Evolutionary conservation across 164 flowering plant genomes (phyloP).

Genomic region (Vitis cinerea): DNA sequence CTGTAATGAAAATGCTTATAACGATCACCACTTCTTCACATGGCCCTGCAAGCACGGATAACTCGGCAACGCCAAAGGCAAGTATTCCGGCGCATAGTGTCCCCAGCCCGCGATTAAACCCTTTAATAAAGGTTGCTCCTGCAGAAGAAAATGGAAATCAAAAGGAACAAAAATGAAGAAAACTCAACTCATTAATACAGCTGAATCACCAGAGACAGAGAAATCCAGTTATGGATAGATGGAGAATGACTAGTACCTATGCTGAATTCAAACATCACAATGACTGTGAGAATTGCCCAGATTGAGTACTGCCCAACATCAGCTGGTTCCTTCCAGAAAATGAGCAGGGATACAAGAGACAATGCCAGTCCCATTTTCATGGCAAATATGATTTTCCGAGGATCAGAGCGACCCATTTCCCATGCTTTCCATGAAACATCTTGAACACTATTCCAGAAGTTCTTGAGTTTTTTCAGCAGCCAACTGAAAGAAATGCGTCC

Average conservation of each 20-base stretch:
- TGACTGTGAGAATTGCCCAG: constrained; percentile 43
- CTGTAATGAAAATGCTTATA: constrained; percentile 34
- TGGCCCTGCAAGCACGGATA: constrained; percentile 23
- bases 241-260: constrained; percentile 20
- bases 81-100: constrained; percentile 35
- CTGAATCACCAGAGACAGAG: too few species aligned
- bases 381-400: constrained; percentile 30
- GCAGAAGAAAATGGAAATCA: background rate
- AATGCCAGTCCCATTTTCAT: constrained; percentile 29
- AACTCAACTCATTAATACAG: too few species aligned
- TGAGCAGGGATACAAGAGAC: constrained; percentile 21
- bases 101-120: constrained; percentile 38
- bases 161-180: background rate
- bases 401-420: constrained; percentile 32
- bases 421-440: constrained; percentile 1
- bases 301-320: constrained; percentile 20
- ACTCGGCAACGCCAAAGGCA: constrained; percentile 30
- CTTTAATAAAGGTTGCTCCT: constrained; percentile 43
- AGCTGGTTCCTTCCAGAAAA: constrained; percentile 24
- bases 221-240: too few species aligned
- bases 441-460: constrained; percentile 2
- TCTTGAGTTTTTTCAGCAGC: background rate
- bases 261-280: constrained; percentile 41
- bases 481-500: too few species aligned
- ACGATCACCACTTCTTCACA: constrained; percentile 23